phyloP scores from a whole-genome alignment of 768 basidiomycete genomes.

The Podaxis sp. region DNA sequence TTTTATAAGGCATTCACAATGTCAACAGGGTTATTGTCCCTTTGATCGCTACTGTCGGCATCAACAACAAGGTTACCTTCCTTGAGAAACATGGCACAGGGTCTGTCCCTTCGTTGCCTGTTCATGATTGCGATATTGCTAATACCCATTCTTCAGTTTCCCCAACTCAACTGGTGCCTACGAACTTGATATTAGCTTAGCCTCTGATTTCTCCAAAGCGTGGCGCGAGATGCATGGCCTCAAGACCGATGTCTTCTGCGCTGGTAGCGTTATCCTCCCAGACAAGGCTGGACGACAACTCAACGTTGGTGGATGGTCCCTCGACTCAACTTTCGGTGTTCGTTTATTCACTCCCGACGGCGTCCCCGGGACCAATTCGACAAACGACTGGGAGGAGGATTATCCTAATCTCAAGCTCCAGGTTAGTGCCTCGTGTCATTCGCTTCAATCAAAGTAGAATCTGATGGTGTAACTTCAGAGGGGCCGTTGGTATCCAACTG shows the following conservation, averaged over 20 bases:
- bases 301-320: conserved; percentile 71
- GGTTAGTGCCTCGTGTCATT: conserved; percentile 31
- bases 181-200: conserved; percentile 67
- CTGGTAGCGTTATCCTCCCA: conserved; percentile 69
- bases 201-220: conserved; percentile 44
- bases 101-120: conserved; percentile 24
- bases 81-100: conserved; percentile 73
- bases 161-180: conserved; percentile 74
- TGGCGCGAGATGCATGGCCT: conserved; percentile 75
- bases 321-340: conserved; percentile 68
- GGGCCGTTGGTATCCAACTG: conserved; percentile 72
- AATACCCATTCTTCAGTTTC: conserved; percentile 29
- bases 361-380: conserved; percentile 62
- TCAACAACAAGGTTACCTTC: conserved; percentile 82
- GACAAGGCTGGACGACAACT: conserved; percentile 68
- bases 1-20: conserved; percentile 5
- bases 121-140: background rate
- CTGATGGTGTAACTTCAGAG: conserved; percentile 30
- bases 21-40: conserved; percentile 61
- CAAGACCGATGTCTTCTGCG: conserved; percentile 79
- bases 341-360: conserved; percentile 75
- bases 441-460: background rate
- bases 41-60: conserved; percentile 69
- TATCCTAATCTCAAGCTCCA: conserved; percentile 54
- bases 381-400: conserved; percentile 82